These are phyloP conservation scores for Astrothelium macrocarpum DNA, from an alignment of 495 filamentous ascomycete genomes.

Conservation along the genomic window DNA sequence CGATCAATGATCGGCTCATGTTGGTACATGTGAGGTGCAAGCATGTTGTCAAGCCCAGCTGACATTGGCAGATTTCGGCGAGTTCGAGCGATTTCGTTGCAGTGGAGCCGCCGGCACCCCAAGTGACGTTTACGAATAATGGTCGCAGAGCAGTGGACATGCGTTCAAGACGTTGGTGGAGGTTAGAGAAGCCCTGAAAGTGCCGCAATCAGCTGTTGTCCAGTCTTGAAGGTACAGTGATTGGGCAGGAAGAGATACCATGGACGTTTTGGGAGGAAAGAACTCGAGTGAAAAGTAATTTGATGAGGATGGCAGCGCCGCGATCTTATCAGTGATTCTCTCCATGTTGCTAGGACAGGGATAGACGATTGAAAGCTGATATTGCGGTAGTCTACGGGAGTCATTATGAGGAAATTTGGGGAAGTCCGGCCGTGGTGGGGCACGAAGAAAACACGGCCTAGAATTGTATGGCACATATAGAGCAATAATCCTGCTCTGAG, in stretches of 20 bases:
- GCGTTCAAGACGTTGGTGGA: conserved; percentile 84
- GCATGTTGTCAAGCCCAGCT: conserved; percentile 86
- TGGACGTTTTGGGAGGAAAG: conserved; percentile 92
- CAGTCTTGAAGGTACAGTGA: conserved; percentile 4
- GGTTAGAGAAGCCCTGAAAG: conserved; percentile 70
- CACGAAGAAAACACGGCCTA: neutral
- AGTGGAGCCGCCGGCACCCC: conserved; percentile 93
- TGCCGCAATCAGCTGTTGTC: conserved; percentile 14
- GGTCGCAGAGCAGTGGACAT: conserved; percentile 87
- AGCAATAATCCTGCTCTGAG: no score
- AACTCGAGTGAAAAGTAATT: conserved; percentile 97
- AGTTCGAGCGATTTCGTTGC: conserved; percentile 83
- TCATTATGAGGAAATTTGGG: neutral
- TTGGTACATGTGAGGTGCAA: conserved; percentile 96
- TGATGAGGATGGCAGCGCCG: conserved; percentile 68
- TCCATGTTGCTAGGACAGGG: conserved; percentile 46
- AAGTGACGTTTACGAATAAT: conserved; percentile 93
- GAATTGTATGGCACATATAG: neutral
- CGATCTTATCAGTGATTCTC: conserved; percentile 95
- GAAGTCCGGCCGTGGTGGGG: neutral
- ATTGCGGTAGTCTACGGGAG: neutral
- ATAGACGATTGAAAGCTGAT: neutral
- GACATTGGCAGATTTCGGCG: conserved; percentile 88
- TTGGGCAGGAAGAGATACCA: conserved; percentile 42
- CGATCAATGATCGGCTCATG: conserved; percentile 78